Evolutionary conservation across 176 grass and related monocot species (phyloP), one percentile per base, ranked within the genome.

Genomic region (Themeda triandra): DNA sequence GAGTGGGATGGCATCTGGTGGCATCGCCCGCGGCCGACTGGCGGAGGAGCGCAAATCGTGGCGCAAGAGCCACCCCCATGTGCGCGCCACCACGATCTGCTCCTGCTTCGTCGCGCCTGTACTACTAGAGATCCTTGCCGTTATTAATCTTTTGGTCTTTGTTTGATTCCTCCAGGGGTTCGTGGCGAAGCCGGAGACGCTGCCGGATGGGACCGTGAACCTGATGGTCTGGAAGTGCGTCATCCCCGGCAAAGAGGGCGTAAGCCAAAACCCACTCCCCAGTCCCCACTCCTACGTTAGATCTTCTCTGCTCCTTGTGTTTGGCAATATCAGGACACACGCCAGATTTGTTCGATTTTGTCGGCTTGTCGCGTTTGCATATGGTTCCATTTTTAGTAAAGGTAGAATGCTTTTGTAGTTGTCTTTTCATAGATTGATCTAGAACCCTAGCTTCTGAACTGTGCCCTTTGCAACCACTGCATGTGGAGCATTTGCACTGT

Each of bases 31-130:
- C 76, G 80, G 87, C 36, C 91, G 94, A 63, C 92, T 97, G 23
- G 80, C 92, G 3, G 94, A 97, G 79, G 94, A 94, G 83, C 94
- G 94, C 79, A 94, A 97, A 77, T 70, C 89, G 10, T 94, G 94
- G 94, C 89, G 94, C 89, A 94, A 88, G 89, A 97, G 88, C 51
- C 94, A 97, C 63, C 92, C 94, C 76, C 87, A 94, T 71, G 92
- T 94, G 69, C 77, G 80, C 39, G 66, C 54, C 79, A 13, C 53
- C 33, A 5, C 64, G 10, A 77, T 44, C 49, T 59, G 30, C 75
- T 69, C 60, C 37, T 69, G 28, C 73, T 82, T 81, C 64, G 24
- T 51, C 73, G 5, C 29, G 10, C 31, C 24, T 40, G 15, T 58
- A 41, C 24, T 10, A 1, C 6, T 66, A n/a, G n/a, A n/a, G n/a